Evolutionary conservation across 805 yeast species (phyloP).

Genomic region (Ogataea siamensis): DNA sequence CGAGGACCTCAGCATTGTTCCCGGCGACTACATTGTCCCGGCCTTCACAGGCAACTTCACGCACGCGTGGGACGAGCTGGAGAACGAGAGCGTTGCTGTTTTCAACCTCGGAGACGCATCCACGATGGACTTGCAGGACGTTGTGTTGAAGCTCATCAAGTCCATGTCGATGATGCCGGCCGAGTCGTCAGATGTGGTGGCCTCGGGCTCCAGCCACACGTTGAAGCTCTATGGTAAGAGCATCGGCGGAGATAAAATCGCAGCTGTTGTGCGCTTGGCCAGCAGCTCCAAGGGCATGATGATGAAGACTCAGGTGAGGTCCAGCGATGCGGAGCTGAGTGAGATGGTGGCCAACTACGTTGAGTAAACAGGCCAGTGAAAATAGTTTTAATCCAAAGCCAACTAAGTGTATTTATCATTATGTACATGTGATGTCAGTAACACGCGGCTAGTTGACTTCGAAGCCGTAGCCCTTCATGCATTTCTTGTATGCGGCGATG

Average conservation of each 20-base stretch:
- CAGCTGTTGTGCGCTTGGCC: slow-evolving; percentile 48
- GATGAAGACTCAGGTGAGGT: slow-evolving; percentile 59
- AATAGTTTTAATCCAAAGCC: not conserved
- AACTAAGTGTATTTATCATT: not conserved
- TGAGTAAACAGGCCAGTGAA: slow-evolving; percentile 27
- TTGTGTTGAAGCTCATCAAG: slow-evolving; percentile 51
- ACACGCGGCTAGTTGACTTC: slow-evolving; percentile 40
- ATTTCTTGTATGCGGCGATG: slow-evolving; percentile 69
- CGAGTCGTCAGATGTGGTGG: slow-evolving; percentile 69
- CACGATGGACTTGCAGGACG: slow-evolving; percentile 46
- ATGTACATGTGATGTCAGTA: not conserved
- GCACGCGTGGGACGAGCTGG: slow-evolving; percentile 68
- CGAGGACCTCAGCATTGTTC: slow-evolving; percentile 67
- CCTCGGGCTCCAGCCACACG: slow-evolving; percentile 57
- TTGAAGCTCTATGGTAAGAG: slow-evolving; percentile 84
- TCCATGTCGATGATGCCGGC: slow-evolving; percentile 66
- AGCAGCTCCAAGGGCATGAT: slow-evolving; percentile 46
- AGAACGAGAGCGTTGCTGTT: slow-evolving; percentile 60
- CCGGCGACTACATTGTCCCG: slow-evolving; percentile 83
- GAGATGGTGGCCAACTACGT: slow-evolving; percentile 51
- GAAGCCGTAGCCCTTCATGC: slow-evolving; percentile 94
- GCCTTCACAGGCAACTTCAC: slow-evolving; percentile 76
- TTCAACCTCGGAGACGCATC: slow-evolving; percentile 55
- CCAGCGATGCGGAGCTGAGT: slow-evolving; percentile 49
- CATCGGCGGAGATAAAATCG: slow-evolving; percentile 53